Conservation (phyloP, 1,284 basidiomycete species). For the Naganishia sp. region DNA sequence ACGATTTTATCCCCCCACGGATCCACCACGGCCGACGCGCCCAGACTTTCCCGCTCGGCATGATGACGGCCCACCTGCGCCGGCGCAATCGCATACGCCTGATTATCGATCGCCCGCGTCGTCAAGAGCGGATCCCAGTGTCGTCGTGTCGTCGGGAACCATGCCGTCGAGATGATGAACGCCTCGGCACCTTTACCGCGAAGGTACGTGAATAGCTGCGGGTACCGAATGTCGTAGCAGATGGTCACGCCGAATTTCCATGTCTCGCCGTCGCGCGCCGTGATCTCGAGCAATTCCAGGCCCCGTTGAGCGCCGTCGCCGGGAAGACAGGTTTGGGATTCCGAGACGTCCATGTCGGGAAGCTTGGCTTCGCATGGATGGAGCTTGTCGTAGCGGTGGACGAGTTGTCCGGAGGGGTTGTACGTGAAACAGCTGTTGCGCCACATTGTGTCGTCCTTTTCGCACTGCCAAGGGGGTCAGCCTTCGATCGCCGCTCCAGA, state of each 20-base stretch:
- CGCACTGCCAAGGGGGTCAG: not conserved
- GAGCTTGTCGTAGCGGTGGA: conserved; percentile 29
- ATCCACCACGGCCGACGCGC: conserved; percentile 23
- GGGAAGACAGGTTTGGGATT: conserved; percentile 19
- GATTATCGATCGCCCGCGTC: conserved; percentile 29
- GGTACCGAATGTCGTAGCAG: conserved; percentile 32
- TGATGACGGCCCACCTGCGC: conserved; percentile 24
- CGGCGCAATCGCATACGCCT: conserved; percentile 23
- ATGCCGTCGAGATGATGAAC: conserved; percentile 25
- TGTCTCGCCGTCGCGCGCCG: conserved; percentile 15
- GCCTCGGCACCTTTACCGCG: conserved; percentile 24
- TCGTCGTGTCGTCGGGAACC: conserved; percentile 26
- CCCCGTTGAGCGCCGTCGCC: conserved; percentile 5
- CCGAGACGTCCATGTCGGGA: conserved; percentile 27
- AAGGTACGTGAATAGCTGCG: conserved; percentile 25
- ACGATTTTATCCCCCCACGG: conserved; percentile 28
- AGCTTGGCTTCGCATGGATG: conserved; percentile 28
- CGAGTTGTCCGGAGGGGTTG: conserved; percentile 17
- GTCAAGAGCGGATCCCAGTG: conserved; percentile 30
- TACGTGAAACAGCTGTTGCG: conserved; percentile 23
- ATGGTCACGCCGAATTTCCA: conserved; percentile 27
- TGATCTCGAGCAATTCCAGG: conserved; percentile 9
- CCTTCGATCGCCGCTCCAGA: too few relatives aligned
- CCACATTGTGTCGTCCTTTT: conserved; percentile 21
- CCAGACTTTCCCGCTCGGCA: conserved; percentile 21